phyloP scores from a whole-genome alignment of 176 grass and related monocot genomes.

The Oryza rufipogon region DNA sequence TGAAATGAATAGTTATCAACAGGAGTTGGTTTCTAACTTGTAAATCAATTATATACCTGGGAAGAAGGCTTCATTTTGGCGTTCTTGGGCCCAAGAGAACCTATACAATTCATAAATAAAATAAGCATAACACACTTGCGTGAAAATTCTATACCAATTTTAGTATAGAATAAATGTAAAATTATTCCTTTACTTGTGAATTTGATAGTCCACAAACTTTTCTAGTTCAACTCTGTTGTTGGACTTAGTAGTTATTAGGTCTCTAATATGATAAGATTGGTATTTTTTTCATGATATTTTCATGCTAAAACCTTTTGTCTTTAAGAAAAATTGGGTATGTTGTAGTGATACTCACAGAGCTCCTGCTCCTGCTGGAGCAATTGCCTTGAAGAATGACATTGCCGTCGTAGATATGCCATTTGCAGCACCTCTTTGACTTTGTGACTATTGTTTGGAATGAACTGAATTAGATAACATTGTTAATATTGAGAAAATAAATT shows the following conservation, averaged over 20 bases:
- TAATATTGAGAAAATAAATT: neutral
- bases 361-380: conserved; percentile 68
- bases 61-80: conserved; percentile 67
- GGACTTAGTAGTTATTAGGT: neutral
- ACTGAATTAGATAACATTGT: neutral
- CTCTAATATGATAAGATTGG: neutral
- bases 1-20: neutral
- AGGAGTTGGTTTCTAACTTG: neutral
- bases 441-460: conserved; percentile 43
- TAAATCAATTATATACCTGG: conserved; percentile 46
- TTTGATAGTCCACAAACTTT: neutral
- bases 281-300: neutral
- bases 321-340: neutral
- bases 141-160: neutral
- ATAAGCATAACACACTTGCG: neutral
- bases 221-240: too few relatives aligned
- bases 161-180: neutral
- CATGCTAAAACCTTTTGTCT: neutral
- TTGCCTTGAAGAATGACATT: conserved; percentile 81
- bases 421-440: conserved; percentile 84
- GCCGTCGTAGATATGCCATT: conserved; percentile 77
- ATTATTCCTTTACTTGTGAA: neutral
- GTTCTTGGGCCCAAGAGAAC: conserved; percentile 89
- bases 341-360: conserved; percentile 55
- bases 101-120: conserved; percentile 34